Conservation (phyloP, 495 filamentous ascomycete genomes). For the Penicillium soppii region DNA sequence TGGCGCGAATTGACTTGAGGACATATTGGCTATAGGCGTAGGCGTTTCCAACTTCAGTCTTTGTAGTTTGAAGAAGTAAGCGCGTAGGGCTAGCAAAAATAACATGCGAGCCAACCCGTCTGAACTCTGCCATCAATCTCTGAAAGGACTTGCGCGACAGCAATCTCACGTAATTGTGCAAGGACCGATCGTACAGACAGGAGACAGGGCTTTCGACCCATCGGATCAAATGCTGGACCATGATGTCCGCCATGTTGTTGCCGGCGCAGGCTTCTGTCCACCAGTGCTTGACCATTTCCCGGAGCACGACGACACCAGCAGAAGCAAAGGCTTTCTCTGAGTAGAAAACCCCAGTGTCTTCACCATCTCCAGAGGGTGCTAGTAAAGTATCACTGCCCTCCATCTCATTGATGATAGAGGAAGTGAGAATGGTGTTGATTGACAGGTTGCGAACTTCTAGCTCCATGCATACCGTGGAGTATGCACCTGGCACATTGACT, state of each 20-base stretch:
- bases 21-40: conserved; percentile 97
- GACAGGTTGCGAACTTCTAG: conserved; percentile 90
- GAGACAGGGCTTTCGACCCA: conserved; percentile 93
- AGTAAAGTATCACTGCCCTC: conserved; percentile 72
- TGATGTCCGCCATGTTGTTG: conserved; percentile 91
- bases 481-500: conserved; percentile 88
- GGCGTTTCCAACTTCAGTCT: conserved; percentile 94
- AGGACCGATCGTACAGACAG: conserved; percentile 91
- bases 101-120: conserved; percentile 89
- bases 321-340: conserved; percentile 92
- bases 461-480: conserved; percentile 96
- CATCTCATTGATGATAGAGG: conserved; percentile 94
- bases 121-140: conserved; percentile 95
- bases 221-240: conserved; percentile 95
- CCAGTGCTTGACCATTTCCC: conserved; percentile 99
- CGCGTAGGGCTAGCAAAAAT: conserved; percentile 88
- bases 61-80: conserved; percentile 91
- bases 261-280: conserved; percentile 93
- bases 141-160: conserved; percentile 96
- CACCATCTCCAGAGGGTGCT: conserved; percentile 64
- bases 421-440: conserved; percentile 97
- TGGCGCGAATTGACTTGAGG: conserved; percentile 90
- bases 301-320: conserved; percentile 81
- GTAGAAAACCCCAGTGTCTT: conserved; percentile 66
- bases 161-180: conserved; percentile 98